Evolutionary conservation across 208 protist species (phyloP).

Genomic region (Angomonas deanei): DNA sequence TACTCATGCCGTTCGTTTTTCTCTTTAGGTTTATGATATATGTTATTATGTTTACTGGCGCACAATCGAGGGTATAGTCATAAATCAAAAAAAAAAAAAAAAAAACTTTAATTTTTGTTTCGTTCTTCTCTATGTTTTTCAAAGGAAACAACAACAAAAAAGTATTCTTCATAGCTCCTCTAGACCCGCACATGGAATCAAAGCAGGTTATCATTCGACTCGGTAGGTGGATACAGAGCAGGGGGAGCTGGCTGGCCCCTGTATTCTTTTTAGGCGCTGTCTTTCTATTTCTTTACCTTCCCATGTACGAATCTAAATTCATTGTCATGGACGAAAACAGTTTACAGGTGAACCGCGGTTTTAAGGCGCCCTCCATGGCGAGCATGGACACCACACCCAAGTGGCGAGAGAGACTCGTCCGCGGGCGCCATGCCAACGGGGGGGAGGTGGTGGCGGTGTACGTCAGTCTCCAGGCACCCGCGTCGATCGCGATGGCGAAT

Average conservation of each 20-base stretch:
- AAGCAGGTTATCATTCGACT: background rate
- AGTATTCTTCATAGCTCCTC: background rate
- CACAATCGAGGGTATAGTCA: no score
- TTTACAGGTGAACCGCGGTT: background rate
- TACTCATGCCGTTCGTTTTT: no score
- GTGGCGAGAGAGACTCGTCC: constrained; percentile 83
- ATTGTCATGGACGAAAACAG: background rate
- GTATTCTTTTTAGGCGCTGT: constrained; percentile 1
- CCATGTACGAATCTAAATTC: background rate
- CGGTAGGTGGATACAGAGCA: background rate
- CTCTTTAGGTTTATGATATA: no score
- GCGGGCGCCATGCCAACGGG: constrained; percentile 50
- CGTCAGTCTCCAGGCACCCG: constrained; percentile 59
- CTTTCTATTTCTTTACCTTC: background rate
- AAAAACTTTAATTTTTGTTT: background rate
- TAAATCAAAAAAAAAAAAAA: no score
- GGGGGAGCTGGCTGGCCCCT: background rate
- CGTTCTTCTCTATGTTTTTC: background rate
- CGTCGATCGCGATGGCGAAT: constrained; percentile 57
- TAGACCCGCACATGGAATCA: background rate
- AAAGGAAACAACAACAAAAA: background rate
- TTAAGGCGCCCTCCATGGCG: background rate
- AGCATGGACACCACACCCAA: constrained; percentile 52
- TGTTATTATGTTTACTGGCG: no score
- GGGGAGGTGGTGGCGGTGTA: constrained; percentile 74